phyloP scores from a whole-genome alignment of 2,329 filamentous ascomycete genomes.

The Diplodia corticola region DNA sequence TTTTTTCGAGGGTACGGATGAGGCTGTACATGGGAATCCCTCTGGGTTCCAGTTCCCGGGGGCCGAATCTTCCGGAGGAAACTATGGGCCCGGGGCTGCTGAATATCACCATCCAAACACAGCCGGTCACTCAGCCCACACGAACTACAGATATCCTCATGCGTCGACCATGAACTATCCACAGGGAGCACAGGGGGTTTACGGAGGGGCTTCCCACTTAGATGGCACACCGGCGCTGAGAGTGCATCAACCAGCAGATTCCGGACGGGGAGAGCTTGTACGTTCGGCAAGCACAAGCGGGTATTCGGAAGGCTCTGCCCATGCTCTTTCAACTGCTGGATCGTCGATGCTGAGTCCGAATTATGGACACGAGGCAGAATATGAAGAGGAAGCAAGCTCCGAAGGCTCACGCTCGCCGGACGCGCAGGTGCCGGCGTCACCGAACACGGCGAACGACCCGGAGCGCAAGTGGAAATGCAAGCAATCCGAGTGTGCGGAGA shows the following conservation, averaged over 20 bases:
- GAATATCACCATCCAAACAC: background rate
- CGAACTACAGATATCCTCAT: background rate
- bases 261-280: background rate
- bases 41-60: background rate
- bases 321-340: background rate
- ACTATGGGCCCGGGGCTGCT: background rate
- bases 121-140: background rate
- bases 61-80: background rate
- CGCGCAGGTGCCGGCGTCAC: background rate
- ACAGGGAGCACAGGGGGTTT: background rate
- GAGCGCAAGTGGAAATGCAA: conserved; percentile 1
- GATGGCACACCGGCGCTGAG: background rate
- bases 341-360: background rate
- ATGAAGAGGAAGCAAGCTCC: background rate
- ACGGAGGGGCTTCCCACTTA: background rate
- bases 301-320: background rate
- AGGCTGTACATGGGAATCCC: background rate
- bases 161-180: background rate
- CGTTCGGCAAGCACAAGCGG: background rate
- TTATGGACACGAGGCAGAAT: background rate
- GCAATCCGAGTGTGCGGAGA: background rate
- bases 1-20: background rate
- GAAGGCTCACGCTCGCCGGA: background rate
- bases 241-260: background rate
- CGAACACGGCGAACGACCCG: background rate